Evolutionary conservation across 495 filamentous ascomycete genomes (phyloP).

Genomic region (Bacidia rubella): DNA sequence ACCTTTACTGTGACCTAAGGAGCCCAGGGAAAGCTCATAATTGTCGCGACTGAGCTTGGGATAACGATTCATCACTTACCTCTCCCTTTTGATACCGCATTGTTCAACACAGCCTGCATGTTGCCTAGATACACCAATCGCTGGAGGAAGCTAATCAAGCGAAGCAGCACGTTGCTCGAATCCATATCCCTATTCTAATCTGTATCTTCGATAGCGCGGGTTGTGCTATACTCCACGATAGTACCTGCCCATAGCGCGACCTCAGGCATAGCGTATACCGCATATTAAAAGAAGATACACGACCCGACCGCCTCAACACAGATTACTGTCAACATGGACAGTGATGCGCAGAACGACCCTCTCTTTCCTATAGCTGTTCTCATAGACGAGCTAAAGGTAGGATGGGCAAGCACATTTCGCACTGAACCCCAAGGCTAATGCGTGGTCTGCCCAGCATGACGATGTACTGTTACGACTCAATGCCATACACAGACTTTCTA

Average conservation of each 20-base stretch:
- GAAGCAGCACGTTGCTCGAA: not conserved
- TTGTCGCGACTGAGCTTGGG: not conserved
- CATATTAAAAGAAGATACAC: not conserved
- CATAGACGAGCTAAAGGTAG: slow-evolving; percentile 98
- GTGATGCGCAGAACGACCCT: slow-evolving; percentile 73
- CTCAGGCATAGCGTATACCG: not conserved
- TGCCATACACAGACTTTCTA: slow-evolving; percentile 93
- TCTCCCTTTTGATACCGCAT: not conserved
- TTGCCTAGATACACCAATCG: not conserved
- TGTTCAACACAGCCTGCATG: not conserved
- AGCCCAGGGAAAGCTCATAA: too few relatives aligned
- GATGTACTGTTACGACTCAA: slow-evolving; percentile 95
- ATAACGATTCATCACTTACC: not conserved
- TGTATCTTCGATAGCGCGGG: too few relatives aligned
- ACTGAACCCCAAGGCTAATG: not conserved
- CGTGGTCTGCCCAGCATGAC: slow-evolving; percentile 57
- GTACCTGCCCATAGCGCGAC: not conserved
- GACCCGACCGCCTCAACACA: not conserved
- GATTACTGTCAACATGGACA: slow-evolving; percentile 41
- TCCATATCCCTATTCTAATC: too few relatives aligned
- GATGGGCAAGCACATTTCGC: slow-evolving; percentile 13
- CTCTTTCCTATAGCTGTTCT: slow-evolving; percentile 98
- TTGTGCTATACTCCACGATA: too few relatives aligned
- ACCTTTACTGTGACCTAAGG: too few relatives aligned
- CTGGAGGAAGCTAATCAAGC: not conserved